phyloP scores from a whole-genome alignment of 2,329 filamentous ascomycete species.

The Beauveria pseudobassiana region DNA sequence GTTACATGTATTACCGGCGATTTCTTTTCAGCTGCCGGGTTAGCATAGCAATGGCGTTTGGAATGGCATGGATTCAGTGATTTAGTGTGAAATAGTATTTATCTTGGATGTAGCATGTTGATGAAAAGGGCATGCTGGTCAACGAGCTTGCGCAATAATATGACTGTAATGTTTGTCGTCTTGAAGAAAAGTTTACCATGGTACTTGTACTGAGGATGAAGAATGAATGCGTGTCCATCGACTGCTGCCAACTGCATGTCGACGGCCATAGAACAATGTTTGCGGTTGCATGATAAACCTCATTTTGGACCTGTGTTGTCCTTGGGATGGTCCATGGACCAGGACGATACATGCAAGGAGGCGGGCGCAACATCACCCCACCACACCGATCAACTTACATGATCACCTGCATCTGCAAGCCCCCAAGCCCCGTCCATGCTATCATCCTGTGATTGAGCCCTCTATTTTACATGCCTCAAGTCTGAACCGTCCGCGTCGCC shows the following conservation, averaged over 20 bases:
- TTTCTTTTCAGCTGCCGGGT: background rate
- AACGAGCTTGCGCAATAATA: background rate
- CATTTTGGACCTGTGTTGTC: background rate
- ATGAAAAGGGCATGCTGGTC: background rate
- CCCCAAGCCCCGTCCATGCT: background rate
- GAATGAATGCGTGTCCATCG: background rate
- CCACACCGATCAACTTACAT: conserved; percentile 2
- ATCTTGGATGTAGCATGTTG: background rate
- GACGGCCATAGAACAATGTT: background rate
- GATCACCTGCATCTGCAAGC: conserved; percentile 7
- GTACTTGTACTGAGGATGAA: too few relatives aligned
- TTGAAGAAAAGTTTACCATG: background rate
- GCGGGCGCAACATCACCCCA: conserved; percentile 1
- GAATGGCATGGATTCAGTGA: background rate
- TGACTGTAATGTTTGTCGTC: background rate
- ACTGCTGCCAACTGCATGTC: background rate
- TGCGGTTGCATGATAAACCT: background rate
- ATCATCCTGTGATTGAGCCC: background rate
- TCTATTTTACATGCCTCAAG: background rate
- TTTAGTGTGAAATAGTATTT: background rate
- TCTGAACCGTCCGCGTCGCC: background rate
- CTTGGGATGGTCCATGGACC: background rate
- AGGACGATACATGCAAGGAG: background rate
- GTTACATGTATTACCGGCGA: conserved; percentile 3
- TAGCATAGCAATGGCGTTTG: conserved; percentile 10